A percentile compares a stretch with the other conserved stretches of the same genome.
phyloP scores from a whole-genome alignment of 1,284 basidiomycete species.

The Ustilago loliicola region DNA sequence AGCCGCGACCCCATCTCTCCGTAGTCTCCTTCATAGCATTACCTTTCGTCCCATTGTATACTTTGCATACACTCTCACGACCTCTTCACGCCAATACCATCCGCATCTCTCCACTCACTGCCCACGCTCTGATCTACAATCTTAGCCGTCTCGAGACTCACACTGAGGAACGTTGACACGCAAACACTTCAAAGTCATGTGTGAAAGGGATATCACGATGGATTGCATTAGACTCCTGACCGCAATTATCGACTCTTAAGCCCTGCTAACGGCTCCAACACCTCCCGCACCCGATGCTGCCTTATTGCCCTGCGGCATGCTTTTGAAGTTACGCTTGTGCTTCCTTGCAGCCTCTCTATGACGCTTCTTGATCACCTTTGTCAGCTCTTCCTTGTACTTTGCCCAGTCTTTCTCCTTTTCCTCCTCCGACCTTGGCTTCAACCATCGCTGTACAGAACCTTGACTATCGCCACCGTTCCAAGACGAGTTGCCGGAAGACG shows the following conservation, averaged over 20 bases:
- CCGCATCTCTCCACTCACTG: neutral
- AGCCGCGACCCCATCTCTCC: neutral
- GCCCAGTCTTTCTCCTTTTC: constrained; percentile 51
- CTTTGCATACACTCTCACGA: neutral
- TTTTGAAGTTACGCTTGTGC: constrained; percentile 36
- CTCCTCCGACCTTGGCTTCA: constrained; percentile 38
- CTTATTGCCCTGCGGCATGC: constrained; percentile 9
- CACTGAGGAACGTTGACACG: neutral
- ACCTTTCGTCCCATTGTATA: neutral
- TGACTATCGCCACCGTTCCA: constrained; percentile 26
- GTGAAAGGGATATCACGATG: neutral
- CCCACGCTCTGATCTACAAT: neutral
- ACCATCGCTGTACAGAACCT: constrained; percentile 39
- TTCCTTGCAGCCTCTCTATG: constrained; percentile 65
- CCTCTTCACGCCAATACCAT: constrained; percentile 9
- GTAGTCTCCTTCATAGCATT: neutral
- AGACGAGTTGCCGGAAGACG: constrained; percentile 7
- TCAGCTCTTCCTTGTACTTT: constrained; percentile 44
- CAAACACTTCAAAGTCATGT: neutral
- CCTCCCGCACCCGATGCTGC: neutral
- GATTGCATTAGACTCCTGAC: neutral
- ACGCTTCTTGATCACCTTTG: constrained; percentile 58
- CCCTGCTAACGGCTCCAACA: constrained; percentile 5
- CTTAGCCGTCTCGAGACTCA: neutral
- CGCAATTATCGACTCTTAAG: constrained; percentile 18